Evolutionary conservation across 192 early-diverging fungal genomes (phyloP).

Genomic region (Coemansia sp.): DNA sequence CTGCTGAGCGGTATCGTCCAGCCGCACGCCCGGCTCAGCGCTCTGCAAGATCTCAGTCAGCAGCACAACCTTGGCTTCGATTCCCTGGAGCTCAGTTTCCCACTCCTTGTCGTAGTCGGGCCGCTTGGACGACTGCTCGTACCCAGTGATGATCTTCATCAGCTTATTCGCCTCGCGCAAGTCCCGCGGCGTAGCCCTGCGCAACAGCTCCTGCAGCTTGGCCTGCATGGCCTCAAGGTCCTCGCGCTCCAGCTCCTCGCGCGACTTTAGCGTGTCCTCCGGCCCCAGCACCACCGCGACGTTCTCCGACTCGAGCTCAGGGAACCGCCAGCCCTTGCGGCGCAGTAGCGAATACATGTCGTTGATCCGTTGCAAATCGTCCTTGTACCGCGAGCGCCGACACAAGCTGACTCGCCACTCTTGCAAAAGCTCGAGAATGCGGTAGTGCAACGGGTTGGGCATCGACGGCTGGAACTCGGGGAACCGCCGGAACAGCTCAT

Average conservation of each 20-base stretch:
- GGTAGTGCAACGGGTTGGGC: constrained; percentile 76
- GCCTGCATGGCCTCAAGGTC: constrained; percentile 70
- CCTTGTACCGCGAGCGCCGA: constrained; percentile 84
- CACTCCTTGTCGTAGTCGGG: constrained; percentile 85
- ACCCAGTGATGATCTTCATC: constrained; percentile 98
- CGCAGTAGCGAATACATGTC: constrained; percentile 92
- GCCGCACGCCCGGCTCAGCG: constrained; percentile 61
- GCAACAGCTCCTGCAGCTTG: constrained; percentile 96
- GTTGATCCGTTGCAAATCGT: constrained; percentile 92
- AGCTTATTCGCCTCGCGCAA: constrained; percentile 95
- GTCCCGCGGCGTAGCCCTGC: constrained; percentile 91
- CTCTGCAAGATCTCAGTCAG: constrained; percentile 82
- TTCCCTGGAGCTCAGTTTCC: constrained; percentile 75
- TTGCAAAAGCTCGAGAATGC: constrained; percentile 90
- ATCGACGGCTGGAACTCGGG: constrained; percentile 79
- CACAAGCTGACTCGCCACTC: constrained; percentile 93
- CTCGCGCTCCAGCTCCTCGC: constrained; percentile 94
- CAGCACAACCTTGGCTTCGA: constrained; percentile 74
- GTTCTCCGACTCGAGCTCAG: constrained; percentile 43
- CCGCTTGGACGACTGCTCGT: constrained; percentile 66
- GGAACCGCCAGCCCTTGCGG: constrained; percentile 76
- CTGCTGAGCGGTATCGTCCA: constrained; percentile 44
- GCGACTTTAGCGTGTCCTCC: constrained; percentile 73
- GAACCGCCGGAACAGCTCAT: constrained; percentile 91
- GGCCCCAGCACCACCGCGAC: constrained; percentile 54